Evolutionary conservation across 176 grass and related monocot genomes (phyloP), one percentile per base, ranked within the genome.

Genomic region (Triticum monococcum): DNA sequence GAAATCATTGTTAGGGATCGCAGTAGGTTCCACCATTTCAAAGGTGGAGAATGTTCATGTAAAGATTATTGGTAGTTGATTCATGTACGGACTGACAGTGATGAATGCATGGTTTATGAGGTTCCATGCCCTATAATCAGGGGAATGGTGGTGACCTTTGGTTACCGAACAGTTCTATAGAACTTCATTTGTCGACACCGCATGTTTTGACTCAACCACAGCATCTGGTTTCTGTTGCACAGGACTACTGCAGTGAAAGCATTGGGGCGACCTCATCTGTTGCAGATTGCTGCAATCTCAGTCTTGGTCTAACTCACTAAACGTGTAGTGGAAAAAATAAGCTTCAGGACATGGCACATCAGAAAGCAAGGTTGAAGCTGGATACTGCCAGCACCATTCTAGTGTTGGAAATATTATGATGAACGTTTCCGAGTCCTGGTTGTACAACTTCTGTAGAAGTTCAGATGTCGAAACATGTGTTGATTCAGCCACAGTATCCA

Each of bases 21-120:
- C 13, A 95, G 93, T 92, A 89, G 89, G 86, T 98, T 93, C 82
- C 91, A 92, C 83, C 84, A 93, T 92, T 91, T 95, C 72, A 93
- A 83, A 80, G 78, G 54, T 4, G 92, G 91, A 81, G 81, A 78
- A 69, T 93, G 95, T 87, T 95, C 89, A 77, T 98, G 95, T 64
- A 95, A 92, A 82, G 91, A 98, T 79, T 98, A 93, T 79, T 98
- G 93, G 92, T 95, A 95, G 77, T 68, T 80, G 11, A 68, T 86
- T 72, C 30, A 22, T n/a, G 5, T 22, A 72, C 18, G 30, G 12
- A 72, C 81, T 81, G 16, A 26, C 24, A 36, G 5, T 56, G 61
- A 20, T 64, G 65, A 67, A 78, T 24, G 18, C 56, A 65, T 1
- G 4, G 18, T 48, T 84, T 65, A 14, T 50, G 57, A 75, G 20